These are phyloP conservation scores for Saccharomycopsis schoenii DNA, from an alignment of 805 yeast genomes.

Conservation along the genomic window DNA sequence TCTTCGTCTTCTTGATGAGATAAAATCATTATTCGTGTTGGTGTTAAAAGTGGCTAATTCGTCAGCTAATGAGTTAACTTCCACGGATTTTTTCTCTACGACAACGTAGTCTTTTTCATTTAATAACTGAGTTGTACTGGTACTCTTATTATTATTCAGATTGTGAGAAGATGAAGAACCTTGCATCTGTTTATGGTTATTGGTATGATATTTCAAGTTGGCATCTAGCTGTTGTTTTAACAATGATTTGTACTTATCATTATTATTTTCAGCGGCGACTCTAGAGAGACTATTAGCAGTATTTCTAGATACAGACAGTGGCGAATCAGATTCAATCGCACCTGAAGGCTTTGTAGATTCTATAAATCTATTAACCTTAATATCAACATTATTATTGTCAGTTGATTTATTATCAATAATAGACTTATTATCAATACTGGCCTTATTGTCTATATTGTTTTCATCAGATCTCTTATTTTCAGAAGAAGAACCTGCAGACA, in stretches of 20 bases:
- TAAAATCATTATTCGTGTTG: neutral
- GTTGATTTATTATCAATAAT: no score
- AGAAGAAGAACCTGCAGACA: neutral
- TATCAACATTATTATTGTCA: neutral
- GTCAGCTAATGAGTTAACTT: conserved; percentile 92
- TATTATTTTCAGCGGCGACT: neutral
- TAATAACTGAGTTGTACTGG: conserved; percentile 7
- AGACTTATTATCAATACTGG: neutral
- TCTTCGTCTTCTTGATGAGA: conserved; percentile 25
- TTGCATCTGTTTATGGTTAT: neutral
- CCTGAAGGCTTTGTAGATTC: neutral
- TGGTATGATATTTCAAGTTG: neutral
- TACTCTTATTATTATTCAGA: neutral
- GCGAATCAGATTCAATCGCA: neutral
- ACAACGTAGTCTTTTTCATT: conserved; percentile 82
- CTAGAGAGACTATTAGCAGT: conserved; percentile 2
- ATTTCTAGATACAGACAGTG: neutral
- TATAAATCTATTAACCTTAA: no score
- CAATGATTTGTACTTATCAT: neutral
- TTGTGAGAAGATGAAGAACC: neutral
- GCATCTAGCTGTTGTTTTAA: conserved; percentile 4
- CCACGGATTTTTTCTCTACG: conserved; percentile 89
- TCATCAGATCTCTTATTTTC: neutral
- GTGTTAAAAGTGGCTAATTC: conserved; percentile 60
- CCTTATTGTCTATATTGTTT: neutral